Percentiles rank a stretch among this genome's conserved stretches.
phyloP scores from a whole-genome alignment of 2,329 filamentous ascomycete species.

The Aspergillus jensenii region DNA sequence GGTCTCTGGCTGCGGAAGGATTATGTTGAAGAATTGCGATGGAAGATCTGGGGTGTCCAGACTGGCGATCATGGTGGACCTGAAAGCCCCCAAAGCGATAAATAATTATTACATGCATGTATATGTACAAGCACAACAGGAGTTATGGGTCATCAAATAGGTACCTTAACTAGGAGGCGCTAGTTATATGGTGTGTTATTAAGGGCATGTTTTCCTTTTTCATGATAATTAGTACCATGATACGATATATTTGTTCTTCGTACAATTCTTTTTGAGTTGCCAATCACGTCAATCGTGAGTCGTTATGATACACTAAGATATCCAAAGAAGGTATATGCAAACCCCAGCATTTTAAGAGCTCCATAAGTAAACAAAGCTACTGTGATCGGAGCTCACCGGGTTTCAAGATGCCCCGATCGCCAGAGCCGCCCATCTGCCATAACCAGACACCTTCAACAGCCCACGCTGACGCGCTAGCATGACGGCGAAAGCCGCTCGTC shows the following conservation, averaged over 20 bases:
- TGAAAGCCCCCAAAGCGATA: neutral
- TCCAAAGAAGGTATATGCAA: neutral
- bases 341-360: neutral
- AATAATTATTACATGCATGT: neutral
- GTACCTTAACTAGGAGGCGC: too few relatives aligned
- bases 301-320: neutral
- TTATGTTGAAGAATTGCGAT: conserved; percentile 41
- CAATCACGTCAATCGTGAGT: neutral
- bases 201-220: neutral
- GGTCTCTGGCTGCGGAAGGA: conserved; percentile 41
- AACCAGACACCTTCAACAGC: conserved; percentile 89
- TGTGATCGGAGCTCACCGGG: conserved; percentile 29
- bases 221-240: neutral
- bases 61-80: conserved; percentile 9
- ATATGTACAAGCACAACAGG: neutral
- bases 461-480: conserved; percentile 79
- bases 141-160: neutral
- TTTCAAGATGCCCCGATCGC: conserved; percentile 42
- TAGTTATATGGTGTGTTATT: neutral
- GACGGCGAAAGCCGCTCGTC: conserved; percentile 46
- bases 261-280: neutral
- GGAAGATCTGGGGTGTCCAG: conserved; percentile 45
- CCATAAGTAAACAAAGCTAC: neutral
- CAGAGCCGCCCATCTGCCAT: conserved; percentile 69
- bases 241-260: neutral